These are phyloP conservation scores for Penicillium sp. DNA, from an alignment of 2,329 filamentous ascomycete genomes.

Conservation along the genomic window DNA sequence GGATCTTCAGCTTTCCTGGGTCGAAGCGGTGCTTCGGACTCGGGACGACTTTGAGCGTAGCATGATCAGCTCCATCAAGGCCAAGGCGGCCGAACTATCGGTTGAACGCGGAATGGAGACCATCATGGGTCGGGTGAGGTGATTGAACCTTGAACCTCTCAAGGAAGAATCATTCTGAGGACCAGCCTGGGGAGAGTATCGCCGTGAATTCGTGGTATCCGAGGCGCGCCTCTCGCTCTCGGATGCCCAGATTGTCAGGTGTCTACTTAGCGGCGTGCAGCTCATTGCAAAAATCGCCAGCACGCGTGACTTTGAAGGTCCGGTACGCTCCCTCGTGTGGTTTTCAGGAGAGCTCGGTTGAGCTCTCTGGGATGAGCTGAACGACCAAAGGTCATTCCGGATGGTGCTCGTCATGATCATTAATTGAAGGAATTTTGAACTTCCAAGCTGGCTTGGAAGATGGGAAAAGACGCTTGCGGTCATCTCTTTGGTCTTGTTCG, in stretches of 20 bases:
- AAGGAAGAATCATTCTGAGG: too few relatives aligned
- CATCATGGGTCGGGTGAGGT: slow-evolving; percentile 91
- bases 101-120: slow-evolving; percentile 79
- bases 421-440: neutral
- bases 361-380: too few relatives aligned
- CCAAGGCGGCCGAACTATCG: slow-evolving; percentile 76
- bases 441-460: slow-evolving; percentile 20
- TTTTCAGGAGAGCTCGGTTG: too few relatives aligned
- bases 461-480: neutral
- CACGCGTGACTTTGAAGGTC: too few relatives aligned
- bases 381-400: too few relatives aligned
- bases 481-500: neutral
- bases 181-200: too few relatives aligned
- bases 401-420: neutral
- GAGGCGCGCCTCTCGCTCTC: neutral
- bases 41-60: slow-evolving; percentile 90
- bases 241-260: too few relatives aligned
- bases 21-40: slow-evolving; percentile 79
- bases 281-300: too few relatives aligned
- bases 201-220: neutral
- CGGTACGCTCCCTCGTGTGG: too few relatives aligned
- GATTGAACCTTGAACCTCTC: slow-evolving; percentile 4
- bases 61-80: slow-evolving; percentile 84
- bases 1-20: slow-evolving; percentile 92
- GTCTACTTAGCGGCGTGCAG: too few relatives aligned